A percentile compares a stretch with the other conserved stretches of the same genome.
phyloP scores from a whole-genome alignment of 2,329 filamentous ascomycete species.

The Claviceps pusilla region DNA sequence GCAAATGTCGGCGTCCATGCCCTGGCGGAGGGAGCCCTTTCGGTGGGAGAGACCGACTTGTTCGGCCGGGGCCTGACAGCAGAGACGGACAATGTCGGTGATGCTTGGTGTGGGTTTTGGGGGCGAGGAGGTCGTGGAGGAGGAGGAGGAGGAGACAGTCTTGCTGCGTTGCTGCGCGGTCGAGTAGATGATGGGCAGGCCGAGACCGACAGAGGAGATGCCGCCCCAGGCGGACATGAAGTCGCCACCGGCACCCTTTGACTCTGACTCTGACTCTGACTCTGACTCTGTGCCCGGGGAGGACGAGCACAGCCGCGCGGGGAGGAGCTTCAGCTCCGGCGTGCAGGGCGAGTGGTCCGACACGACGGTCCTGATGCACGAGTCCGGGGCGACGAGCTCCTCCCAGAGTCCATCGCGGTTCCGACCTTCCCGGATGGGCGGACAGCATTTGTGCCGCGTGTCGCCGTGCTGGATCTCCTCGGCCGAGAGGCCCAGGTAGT shows the following conservation, averaged over 20 bases:
- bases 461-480: slow-evolving; percentile 74
- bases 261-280: no score
- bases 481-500: slow-evolving; percentile 74
- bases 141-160: slow-evolving; percentile 16
- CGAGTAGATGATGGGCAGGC: slow-evolving; percentile 79
- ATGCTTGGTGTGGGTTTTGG: slow-evolving; percentile 29
- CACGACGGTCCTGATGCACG: slow-evolving; percentile 81
- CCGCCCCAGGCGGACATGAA: slow-evolving; percentile 97
- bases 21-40: slow-evolving; percentile 64
- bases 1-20: slow-evolving; percentile 76
- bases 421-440: slow-evolving; percentile 64
- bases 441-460: slow-evolving; percentile 89
- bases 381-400: slow-evolving; percentile 55
- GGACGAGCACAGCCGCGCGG: slow-evolving; percentile 38
- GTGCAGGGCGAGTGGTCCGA: slow-evolving; percentile 96
- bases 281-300: no score
- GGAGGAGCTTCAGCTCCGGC: slow-evolving; percentile 80
- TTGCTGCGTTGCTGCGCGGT: slow-evolving; percentile 49
- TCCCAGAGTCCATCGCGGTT: slow-evolving; percentile 83
- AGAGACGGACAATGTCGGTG: slow-evolving; percentile 71
- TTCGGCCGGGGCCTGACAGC: slow-evolving; percentile 68
- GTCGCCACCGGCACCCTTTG: slow-evolving; percentile 40
- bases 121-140: slow-evolving; percentile 9
- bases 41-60: slow-evolving; percentile 72
- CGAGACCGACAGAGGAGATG: slow-evolving; percentile 84